phyloP scores from a whole-genome alignment of 75 land plant species.

The Selaginella tamariscina region DNA sequence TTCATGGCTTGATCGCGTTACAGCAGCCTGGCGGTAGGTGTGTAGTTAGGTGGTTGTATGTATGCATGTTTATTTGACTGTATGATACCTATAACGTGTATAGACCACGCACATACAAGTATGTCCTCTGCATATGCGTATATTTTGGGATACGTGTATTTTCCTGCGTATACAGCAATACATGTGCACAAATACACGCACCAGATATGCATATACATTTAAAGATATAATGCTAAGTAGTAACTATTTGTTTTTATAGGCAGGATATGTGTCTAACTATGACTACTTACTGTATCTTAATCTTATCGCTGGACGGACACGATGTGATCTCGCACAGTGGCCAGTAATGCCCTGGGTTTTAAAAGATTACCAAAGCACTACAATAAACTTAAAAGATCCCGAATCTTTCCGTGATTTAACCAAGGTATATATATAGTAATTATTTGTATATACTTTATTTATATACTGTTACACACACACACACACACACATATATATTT shows the following conservation, averaged over 20 bases:
- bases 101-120: too few species aligned
- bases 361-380: slow-evolving; percentile 24
- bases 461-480: background rate
- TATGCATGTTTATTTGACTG: background rate
- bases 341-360: slow-evolving; percentile 50
- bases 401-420: slow-evolving; percentile 34
- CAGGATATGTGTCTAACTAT: slow-evolving; percentile 29
- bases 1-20: slow-evolving; percentile 21
- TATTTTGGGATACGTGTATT: too few species aligned
- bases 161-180: too few species aligned
- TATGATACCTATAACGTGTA: too few species aligned
- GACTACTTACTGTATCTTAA: slow-evolving; percentile 43
- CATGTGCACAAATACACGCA: too few species aligned
- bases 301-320: slow-evolving; percentile 39
- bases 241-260: slow-evolving; percentile 20
- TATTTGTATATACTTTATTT: background rate
- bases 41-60: background rate
- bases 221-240: too few species aligned
- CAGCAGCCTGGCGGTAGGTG: slow-evolving; percentile 34
- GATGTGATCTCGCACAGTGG: slow-evolving; percentile 46
- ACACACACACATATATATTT: too few species aligned
- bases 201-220: too few species aligned
- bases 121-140: too few species aligned
- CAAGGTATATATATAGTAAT: slow-evolving; percentile 20
- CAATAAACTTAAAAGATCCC: slow-evolving; percentile 24